These are phyloP conservation scores for Fomitopsis pulvina DNA, from an alignment of 768 basidiomycete species.

Conservation along the genomic window DNA sequence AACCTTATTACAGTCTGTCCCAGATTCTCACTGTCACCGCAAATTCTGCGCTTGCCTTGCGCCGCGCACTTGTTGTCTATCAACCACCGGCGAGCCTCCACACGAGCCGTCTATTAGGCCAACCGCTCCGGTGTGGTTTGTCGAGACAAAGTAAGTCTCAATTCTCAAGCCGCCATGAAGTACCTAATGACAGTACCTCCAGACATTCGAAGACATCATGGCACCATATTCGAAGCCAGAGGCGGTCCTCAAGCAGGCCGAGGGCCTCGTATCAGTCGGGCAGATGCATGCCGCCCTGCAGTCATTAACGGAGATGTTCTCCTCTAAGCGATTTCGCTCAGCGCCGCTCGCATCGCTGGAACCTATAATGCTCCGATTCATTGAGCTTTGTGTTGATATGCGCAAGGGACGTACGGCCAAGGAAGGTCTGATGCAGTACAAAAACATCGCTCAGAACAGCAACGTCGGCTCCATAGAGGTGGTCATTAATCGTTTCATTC, in stretches of 20 bases:
- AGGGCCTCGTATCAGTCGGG: constrained; percentile 88
- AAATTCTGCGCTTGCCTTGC: not conserved
- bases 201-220: constrained; percentile 38
- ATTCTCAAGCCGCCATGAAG: not conserved
- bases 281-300: constrained; percentile 88
- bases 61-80: not conserved
- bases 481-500: constrained; percentile 83
- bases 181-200: not conserved
- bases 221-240: constrained; percentile 89
- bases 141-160: not conserved
- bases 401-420: constrained; percentile 91
- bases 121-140: not conserved
- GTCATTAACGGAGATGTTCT: constrained; percentile 87
- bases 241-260: constrained; percentile 88
- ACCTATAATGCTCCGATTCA: constrained; percentile 92
- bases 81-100: not conserved
- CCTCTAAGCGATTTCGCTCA: constrained; percentile 88
- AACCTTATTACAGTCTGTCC: not conserved
- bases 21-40: not conserved
- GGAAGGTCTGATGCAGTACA: constrained; percentile 95
- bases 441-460: constrained; percentile 94
- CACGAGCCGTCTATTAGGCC: not conserved
- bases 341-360: constrained; percentile 86
- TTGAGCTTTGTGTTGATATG: constrained; percentile 94
- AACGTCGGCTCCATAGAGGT: constrained; percentile 88